These are phyloP conservation scores for Paecilomyces sp. DNA, from an alignment of 2,329 filamentous ascomycete genomes.

Conservation along the genomic window DNA sequence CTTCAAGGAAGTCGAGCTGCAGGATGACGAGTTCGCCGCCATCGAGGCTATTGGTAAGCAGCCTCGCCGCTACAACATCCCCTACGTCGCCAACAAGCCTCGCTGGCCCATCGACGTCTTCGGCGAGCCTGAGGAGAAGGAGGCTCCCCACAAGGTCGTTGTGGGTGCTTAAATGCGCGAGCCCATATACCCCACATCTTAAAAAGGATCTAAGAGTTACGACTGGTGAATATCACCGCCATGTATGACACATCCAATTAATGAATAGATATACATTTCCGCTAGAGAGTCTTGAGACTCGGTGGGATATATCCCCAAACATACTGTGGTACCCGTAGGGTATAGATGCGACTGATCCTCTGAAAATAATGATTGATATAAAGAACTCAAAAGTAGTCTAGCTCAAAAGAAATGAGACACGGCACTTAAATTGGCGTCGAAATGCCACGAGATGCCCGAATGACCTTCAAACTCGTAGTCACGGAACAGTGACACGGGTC, in stretches of 20 bases:
- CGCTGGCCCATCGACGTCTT: conserved; percentile 54
- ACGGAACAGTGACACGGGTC: background rate
- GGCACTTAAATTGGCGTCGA: background rate
- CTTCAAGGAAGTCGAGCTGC: conserved; percentile 36
- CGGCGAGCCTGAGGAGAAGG: conserved; percentile 46
- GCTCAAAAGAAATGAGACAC: background rate
- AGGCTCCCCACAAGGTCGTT: conserved; percentile 43
- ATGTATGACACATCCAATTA: background rate
- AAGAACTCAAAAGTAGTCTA: background rate
- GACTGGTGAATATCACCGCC: background rate
- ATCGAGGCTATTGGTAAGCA: conserved; percentile 25
- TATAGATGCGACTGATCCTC: too few species aligned
- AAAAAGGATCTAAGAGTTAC: background rate
- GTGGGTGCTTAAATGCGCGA: conserved; percentile 7
- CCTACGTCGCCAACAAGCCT: conserved; percentile 36
- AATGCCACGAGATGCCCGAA: background rate
- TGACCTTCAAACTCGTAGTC: background rate
- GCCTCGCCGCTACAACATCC: conserved; percentile 30
- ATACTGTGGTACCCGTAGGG: background rate
- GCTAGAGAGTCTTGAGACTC: background rate
- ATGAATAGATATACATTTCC: background rate
- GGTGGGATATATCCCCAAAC: background rate
- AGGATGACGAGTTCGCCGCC: conserved; percentile 28
- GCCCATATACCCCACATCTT: background rate
- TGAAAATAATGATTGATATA: too few species aligned